Base-by-base conservation (phyloP, 1,284 basidiomycete genomes). In the Psilocybe mexicana region DNA sequence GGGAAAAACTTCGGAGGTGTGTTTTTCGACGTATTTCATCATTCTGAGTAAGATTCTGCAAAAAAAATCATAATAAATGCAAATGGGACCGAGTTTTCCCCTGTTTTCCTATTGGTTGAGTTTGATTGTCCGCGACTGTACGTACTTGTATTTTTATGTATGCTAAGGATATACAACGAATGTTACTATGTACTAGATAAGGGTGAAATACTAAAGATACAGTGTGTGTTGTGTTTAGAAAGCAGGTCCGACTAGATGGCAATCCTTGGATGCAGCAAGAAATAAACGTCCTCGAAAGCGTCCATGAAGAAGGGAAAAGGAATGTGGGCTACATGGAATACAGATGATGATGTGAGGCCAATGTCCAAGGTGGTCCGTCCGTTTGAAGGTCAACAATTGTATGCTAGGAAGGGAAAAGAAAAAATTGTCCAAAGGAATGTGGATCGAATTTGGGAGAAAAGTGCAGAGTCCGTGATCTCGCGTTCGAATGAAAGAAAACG, bases 391-490 rank as follows among this genome's bases (percentile, higher is more conserved):
- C 30, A 54, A 57, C 5, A 33, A 55, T 47, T 52, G 56, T 58
- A 48, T 25, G 23, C 48, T 45, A 50, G 7, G 45, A 46, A 14
- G 26, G 28, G 23, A 14, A 30, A 28, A n/a, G 28, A 48, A 14
- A 35, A 35, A 18, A 18, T 11, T 48, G 46, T 48, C 46, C 46
- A 51, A 60, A 63, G 40, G 58, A 62, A 52, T 62, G 56, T 59
- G 52, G n/a, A 33, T 43, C 43, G 28, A 23, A 30, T 44, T 51
- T 45, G 51, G 45, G 55, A 62, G 45, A 59, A 63, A 33, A 56
- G 61, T 66, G 64, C 67, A 65, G 65, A 68, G 67, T 68, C 65
- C 65, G 58, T 63, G 18, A 49, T 60, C 61, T 63, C 63, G 62
- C 63, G 54, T 40, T 33, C 26, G 64, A 65, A 65, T 48, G 59